Evolutionary conservation across 2,329 filamentous ascomycete genomes (phyloP), one percentile per base, ranked within the genome.

Genomic region (Penicillium oxalicum): DNA sequence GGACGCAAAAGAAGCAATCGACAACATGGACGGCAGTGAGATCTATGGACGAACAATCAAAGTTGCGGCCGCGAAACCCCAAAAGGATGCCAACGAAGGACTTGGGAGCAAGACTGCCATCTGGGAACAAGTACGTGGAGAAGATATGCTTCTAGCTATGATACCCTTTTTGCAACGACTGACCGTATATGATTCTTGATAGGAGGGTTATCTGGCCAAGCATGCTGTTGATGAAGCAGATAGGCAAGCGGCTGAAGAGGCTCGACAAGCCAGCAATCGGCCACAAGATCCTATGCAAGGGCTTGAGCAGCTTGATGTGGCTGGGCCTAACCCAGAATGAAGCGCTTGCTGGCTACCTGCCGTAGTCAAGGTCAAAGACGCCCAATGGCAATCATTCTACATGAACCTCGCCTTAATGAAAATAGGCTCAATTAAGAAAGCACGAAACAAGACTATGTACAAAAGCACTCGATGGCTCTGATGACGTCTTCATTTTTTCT

Each of bases 21-120:
- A 97, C 77, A 98, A 98, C 67, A 97, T 98, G 91, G 89, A 98
- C 66, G 90, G 95, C 68, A 87, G 91, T 52, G 91, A 97, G 72
- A 80, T 98, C 40, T 97, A 91, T 66, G 94, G 93, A 9, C 82
- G 88, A 51, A 85, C 93, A 11, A 86, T 98, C 67, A 95, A 91
- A 68, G 91, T 97, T 44, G 91, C 89, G 39, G 81, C 86, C 47
- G 94, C 94, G 38, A 98, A 95, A 70, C 83, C 88, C 29, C 89
- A 93, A 54, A 96, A 95, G 76, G 88, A 88, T 60, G 81, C 83
- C 43, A 87, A 87, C 45, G 89, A 95, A 67, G 90, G 91, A 0
- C 69, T 98, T 39, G 91, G 91, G 25, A 95, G 89, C 74, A 94
- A 90, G 71, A 95, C 86, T 39, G 94, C 93, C 28, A 78, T 98